phyloP scores from a whole-genome alignment of 805 yeast species.

The Ogataea chonburiensis region DNA sequence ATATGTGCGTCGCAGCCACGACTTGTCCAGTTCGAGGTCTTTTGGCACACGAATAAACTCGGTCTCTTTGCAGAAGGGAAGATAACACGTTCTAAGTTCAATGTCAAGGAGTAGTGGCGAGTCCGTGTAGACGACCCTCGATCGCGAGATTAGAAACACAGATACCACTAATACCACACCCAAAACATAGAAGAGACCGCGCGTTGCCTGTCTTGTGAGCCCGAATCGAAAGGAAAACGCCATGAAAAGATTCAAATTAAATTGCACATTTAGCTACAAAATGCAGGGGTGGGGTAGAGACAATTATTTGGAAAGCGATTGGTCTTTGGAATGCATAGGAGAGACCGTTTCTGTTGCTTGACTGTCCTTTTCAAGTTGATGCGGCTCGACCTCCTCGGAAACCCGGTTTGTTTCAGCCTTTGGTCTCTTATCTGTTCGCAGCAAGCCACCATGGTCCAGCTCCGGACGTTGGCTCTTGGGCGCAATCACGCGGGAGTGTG shows the following conservation, averaged over 20 bases:
- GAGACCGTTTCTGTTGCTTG: too few species aligned
- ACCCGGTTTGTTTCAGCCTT: too few species aligned
- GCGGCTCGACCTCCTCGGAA: too few species aligned
- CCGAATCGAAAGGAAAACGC: constrained; percentile 10
- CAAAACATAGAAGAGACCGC: constrained; percentile 2
- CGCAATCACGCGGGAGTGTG: constrained; percentile 2
- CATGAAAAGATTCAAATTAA: constrained; percentile 2
- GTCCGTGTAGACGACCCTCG: not conserved
- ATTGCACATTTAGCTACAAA: not conserved
- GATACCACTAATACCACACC: constrained; percentile 2
- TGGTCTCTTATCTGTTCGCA: constrained; percentile 11
- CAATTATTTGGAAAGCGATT: too few species aligned
- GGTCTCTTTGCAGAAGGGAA: constrained; percentile 9
- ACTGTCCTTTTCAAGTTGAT: too few species aligned
- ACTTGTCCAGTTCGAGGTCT: constrained; percentile 20
- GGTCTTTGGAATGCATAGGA: too few species aligned
- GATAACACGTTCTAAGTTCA: constrained; percentile 15
- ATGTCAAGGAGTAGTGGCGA: constrained; percentile 19
- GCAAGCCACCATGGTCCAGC: constrained; percentile 5
- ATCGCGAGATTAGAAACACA: constrained; percentile 2
- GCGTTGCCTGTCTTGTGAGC: constrained; percentile 16
- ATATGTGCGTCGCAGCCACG: constrained; percentile 13
- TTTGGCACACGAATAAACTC: constrained; percentile 19
- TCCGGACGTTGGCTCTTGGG: not conserved
- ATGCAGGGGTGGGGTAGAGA: too few species aligned